phyloP scores from a whole-genome alignment of 768 basidiomycete genomes.

The Xerocomellus chrysenteron region DNA sequence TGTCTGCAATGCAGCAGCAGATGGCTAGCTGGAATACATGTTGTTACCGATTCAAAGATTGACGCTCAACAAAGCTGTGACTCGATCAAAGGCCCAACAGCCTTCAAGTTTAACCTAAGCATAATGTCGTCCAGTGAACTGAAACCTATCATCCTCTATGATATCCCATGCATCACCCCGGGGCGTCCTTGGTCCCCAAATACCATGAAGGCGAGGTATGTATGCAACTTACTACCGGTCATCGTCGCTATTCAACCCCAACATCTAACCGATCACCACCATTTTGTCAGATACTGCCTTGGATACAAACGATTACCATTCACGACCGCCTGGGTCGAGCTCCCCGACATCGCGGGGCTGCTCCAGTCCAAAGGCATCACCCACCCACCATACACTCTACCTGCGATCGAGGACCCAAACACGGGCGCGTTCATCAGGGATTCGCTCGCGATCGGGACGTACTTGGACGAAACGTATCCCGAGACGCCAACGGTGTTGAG shows the following conservation, averaged over 20 bases:
- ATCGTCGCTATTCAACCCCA: too few relatives aligned
- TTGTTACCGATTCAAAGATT: not conserved
- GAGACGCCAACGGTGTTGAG: constrained; percentile 41
- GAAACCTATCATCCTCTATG: constrained; percentile 35
- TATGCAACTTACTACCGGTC: too few relatives aligned
- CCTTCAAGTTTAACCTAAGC: too few relatives aligned
- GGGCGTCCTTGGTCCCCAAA: constrained; percentile 41
- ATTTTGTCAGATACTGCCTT: constrained; percentile 12
- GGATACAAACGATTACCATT: constrained; percentile 14
- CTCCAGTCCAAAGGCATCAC: constrained; percentile 29
- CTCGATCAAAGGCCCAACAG: too few relatives aligned
- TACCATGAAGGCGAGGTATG: constrained; percentile 15
- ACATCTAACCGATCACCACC: not conserved
- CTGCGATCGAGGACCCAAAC: constrained; percentile 48
- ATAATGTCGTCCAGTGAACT: constrained; percentile 8
- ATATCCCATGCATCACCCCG: constrained; percentile 31
- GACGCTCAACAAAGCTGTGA: not conserved
- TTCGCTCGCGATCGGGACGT: constrained; percentile 46
- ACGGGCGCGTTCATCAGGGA: constrained; percentile 41
- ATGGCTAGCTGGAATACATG: not conserved
- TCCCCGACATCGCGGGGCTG: constrained; percentile 45
- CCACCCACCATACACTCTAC: constrained; percentile 39
- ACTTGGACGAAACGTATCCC: constrained; percentile 52
- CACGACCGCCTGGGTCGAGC: constrained; percentile 21
- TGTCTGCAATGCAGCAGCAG: too few relatives aligned